These are phyloP conservation scores for Pterocarpus santalinus DNA, from an alignment of 306 rosid species.

Conservation along the genomic window DNA sequence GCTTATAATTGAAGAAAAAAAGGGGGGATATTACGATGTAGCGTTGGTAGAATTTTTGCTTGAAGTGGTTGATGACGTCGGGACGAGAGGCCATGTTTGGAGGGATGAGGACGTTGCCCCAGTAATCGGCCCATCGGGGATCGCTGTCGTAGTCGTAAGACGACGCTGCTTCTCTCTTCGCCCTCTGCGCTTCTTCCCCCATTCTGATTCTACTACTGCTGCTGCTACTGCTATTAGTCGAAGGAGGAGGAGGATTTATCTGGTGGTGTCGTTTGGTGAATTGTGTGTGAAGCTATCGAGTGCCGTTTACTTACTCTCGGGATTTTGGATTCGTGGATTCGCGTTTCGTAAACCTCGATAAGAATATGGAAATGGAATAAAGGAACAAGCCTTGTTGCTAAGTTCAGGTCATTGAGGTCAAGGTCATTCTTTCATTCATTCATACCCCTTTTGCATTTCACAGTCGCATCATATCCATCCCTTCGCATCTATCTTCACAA, in stretches of 20 bases:
- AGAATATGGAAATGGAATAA: too few species aligned
- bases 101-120: slow-evolving; percentile 95
- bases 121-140: slow-evolving; percentile 85
- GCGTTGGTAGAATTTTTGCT: slow-evolving; percentile 93
- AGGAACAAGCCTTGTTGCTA: too few species aligned
- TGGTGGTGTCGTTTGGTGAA: not conserved
- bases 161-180: slow-evolving; percentile 82
- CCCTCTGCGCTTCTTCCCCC: slow-evolving; percentile 45
- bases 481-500: too few species aligned
- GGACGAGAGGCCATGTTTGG: slow-evolving; percentile 72
- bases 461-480: too few species aligned
- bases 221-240: not conserved
- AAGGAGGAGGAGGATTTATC: too few species aligned
- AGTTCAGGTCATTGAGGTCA: too few species aligned
- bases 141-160: slow-evolving; percentile 91
- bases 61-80: slow-evolving; percentile 82
- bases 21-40: slow-evolving; percentile 29
- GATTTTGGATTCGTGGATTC: too few species aligned
- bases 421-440: too few species aligned
- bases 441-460: too few species aligned
- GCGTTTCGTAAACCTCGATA: too few species aligned
- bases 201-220: not conserved
- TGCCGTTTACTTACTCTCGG: not conserved
- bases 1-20: not conserved
- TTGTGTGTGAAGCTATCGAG: not conserved